These are phyloP conservation scores for Tulasnella sp. DNA, from an alignment of 768 basidiomycete genomes.

Conservation along the genomic window DNA sequence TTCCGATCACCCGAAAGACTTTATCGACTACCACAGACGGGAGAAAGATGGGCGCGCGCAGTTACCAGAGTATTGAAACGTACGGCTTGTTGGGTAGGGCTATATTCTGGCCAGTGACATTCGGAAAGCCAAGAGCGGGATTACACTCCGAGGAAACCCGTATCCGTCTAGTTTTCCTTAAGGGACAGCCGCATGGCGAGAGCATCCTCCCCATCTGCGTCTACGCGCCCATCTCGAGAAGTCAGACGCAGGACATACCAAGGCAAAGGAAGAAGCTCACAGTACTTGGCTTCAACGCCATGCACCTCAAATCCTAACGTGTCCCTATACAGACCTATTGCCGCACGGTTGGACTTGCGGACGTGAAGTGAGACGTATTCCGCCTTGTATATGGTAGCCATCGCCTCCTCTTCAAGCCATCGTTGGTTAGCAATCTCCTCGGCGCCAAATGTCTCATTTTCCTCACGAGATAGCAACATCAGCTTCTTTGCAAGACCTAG, in stretches of 20 bases:
- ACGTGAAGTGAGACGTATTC: constrained; percentile 88
- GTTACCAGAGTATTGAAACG: neutral
- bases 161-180: constrained; percentile 25
- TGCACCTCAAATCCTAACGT: constrained; percentile 87
- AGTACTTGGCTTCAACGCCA: constrained; percentile 86
- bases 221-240: constrained; percentile 48
- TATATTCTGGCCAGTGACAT: neutral
- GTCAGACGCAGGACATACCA: neutral
- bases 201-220: constrained; percentile 94
- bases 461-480: constrained; percentile 89
- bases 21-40: neutral
- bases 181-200: constrained; percentile 84
- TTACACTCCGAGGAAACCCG: neutral
- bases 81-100: neutral
- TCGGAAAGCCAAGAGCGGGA: neutral
- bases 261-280: constrained; percentile 55
- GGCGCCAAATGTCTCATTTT: constrained; percentile 30
- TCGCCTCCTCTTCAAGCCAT: constrained; percentile 73
- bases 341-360: constrained; percentile 91
- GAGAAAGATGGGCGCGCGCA: neutral
- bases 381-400: constrained; percentile 85
- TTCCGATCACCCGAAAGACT: constrained; percentile 17
- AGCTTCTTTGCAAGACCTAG: constrained; percentile 91
- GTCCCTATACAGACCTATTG: constrained; percentile 84
- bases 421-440: neutral